These are phyloP conservation scores for Ascomycota sp. DNA, from an alignment of 2,329 filamentous ascomycete species.

Conservation along the genomic window DNA sequence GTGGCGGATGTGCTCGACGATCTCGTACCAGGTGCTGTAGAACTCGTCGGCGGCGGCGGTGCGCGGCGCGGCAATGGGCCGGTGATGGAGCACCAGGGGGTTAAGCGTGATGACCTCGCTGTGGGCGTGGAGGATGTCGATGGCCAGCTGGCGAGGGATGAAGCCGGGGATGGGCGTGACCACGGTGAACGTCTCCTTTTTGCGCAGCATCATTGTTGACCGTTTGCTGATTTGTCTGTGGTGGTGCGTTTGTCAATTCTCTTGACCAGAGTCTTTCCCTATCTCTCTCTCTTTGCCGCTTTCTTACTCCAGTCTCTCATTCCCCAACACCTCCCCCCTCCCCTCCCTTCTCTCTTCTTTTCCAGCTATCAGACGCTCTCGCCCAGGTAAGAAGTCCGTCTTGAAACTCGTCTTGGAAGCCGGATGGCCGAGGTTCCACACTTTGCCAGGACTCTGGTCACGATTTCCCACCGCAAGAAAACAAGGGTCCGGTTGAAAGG, in stretches of 20 bases:
- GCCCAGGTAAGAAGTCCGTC: too few species aligned
- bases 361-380: slow-evolving; percentile 3
- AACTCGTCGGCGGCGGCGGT: slow-evolving; percentile 49
- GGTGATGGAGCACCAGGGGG: slow-evolving; percentile 43
- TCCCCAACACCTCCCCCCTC: too few species aligned
- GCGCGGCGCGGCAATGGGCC: slow-evolving; percentile 44
- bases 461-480: too few species aligned
- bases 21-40: slow-evolving; percentile 58
- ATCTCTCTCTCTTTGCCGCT: not conserved
- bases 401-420: too few species aligned
- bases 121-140: slow-evolving; percentile 53
- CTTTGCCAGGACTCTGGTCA: too few species aligned
- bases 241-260: not conserved
- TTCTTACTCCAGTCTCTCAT: too few species aligned
- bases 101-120: slow-evolving; percentile 52
- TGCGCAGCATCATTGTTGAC: slow-evolving; percentile 27
- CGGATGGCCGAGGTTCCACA: too few species aligned
- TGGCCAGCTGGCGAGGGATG: slow-evolving; percentile 49
- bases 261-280: not conserved
- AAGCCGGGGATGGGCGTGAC: slow-evolving; percentile 50
- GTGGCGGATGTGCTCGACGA: slow-evolving; percentile 47
- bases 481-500: too few species aligned
- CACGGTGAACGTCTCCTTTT: slow-evolving; percentile 45
- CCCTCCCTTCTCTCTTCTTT: not conserved
- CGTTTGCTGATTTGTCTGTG: not conserved